Conservation (phyloP, 805 yeast genomes). For the Lipomyces yamanashiensis region DNA sequence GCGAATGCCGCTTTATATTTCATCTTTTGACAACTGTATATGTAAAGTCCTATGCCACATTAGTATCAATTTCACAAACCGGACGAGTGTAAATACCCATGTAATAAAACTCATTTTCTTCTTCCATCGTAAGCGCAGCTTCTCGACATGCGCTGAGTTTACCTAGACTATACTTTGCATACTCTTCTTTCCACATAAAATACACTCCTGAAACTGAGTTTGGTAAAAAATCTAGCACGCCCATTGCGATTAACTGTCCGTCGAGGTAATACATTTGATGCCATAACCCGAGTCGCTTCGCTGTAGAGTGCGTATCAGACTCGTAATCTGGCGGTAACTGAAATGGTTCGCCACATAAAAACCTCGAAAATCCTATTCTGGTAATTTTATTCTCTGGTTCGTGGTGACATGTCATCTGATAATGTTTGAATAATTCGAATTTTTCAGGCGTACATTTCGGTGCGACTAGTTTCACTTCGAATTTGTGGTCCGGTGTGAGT, state of each 20-base stretch:
- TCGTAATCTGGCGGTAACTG: slow-evolving; percentile 14
- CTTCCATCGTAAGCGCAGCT: slow-evolving; percentile 54
- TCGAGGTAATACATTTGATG: slow-evolving; percentile 80
- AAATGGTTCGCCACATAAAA: slow-evolving; percentile 74
- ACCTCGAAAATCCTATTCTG: slow-evolving; percentile 58
- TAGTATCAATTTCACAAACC: background rate
- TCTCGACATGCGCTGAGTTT: slow-evolving; percentile 75
- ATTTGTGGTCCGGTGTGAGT: slow-evolving; percentile 16
- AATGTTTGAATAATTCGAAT: slow-evolving; percentile 58
- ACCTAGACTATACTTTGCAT: slow-evolving; percentile 69
- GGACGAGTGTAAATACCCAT: slow-evolving; percentile 49
- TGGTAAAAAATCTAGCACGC: slow-evolving; percentile 78
- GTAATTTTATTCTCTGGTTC: slow-evolving; percentile 58
- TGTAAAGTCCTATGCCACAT: slow-evolving; percentile 57
- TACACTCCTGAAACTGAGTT: slow-evolving; percentile 80
- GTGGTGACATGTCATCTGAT: slow-evolving; percentile 72
- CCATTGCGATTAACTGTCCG: slow-evolving; percentile 68
- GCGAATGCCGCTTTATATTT: slow-evolving; percentile 70
- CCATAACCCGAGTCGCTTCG: slow-evolving; percentile 56
- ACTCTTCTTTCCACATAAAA: slow-evolving; percentile 86
- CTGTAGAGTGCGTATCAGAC: background rate
- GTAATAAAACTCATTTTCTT: slow-evolving; percentile 63
- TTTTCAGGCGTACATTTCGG: slow-evolving; percentile 32
- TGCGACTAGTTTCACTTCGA: slow-evolving; percentile 21
- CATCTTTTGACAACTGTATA: slow-evolving; percentile 83